phyloP scores from a whole-genome alignment of 1,284 basidiomycete species.

The Malassezia dermatis region DNA sequence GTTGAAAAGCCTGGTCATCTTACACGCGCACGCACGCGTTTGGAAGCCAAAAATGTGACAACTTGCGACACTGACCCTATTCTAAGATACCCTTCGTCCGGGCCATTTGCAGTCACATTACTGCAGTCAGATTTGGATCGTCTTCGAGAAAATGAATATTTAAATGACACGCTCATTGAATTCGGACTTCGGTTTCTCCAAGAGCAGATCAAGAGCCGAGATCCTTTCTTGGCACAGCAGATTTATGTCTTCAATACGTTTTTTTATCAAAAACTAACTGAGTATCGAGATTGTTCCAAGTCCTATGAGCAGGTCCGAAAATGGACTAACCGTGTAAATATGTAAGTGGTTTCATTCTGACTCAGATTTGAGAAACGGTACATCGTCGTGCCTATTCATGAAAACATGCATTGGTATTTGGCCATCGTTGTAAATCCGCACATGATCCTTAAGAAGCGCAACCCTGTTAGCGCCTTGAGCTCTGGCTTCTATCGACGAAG shows the following conservation, averaged over 20 bases:
- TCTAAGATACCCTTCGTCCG: conserved; percentile 28
- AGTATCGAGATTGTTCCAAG: conserved; percentile 48
- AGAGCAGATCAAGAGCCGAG: conserved; percentile 29
- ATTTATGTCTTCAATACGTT: conserved; percentile 91
- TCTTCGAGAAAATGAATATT: conserved; percentile 31
- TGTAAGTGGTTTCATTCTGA: conserved; percentile 45
- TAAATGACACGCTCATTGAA: conserved; percentile 93
- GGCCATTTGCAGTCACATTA: conserved; percentile 27
- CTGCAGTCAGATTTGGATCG: conserved; percentile 24
- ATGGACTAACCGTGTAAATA: conserved; percentile 78
- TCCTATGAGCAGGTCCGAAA: conserved; percentile 77
- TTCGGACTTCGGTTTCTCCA: conserved; percentile 73
- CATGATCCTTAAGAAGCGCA: neutral
- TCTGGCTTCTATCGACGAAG: neutral
- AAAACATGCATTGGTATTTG: conserved; percentile 92
- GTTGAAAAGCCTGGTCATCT: neutral
- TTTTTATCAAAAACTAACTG: conserved; percentile 87
- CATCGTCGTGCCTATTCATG: conserved; percentile 90
- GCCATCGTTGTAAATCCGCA: conserved; percentile 81
- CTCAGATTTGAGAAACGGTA: conserved; percentile 70
- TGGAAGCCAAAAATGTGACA: neutral
- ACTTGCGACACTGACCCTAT: conserved; percentile 9
- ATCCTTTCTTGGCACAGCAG: conserved; percentile 60
- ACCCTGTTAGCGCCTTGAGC: neutral
- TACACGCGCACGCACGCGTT: neutral